Percentiles rank a stretch among this genome's conserved stretches.
phyloP scores from a whole-genome alignment of 2,329 filamentous ascomycete species.

The Cladophialophora chaetospira region DNA sequence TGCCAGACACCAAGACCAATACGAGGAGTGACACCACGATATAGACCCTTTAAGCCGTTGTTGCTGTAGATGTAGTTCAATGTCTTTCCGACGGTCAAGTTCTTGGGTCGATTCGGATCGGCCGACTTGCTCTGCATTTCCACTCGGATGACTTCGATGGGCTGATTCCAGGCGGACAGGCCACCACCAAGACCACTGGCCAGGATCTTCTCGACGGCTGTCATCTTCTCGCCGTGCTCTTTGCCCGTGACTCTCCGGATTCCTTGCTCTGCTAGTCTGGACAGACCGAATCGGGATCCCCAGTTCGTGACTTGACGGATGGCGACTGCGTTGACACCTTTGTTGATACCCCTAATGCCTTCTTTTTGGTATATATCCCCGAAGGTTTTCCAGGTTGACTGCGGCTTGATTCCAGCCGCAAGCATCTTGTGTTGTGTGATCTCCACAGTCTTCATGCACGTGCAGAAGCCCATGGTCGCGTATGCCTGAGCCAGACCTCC shows the following conservation, averaged over 20 bases:
- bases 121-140: conserved; percentile 99
- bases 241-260: conserved; percentile 81
- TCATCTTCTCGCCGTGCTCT: conserved; percentile 75
- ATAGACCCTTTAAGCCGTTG: conserved; percentile 89
- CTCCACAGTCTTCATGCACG: conserved; percentile 99
- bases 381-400: conserved; percentile 91
- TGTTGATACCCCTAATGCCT: conserved; percentile 95
- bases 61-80: conserved; percentile 82
- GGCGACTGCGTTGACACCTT: conserved; percentile 96
- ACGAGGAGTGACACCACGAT: conserved; percentile 91
- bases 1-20: conserved; percentile 98
- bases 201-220: conserved; percentile 80
- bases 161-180: conserved; percentile 97
- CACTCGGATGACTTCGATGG: conserved; percentile 98
- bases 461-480: conserved; percentile 99
- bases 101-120: conserved; percentile 97
- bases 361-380: conserved; percentile 95
- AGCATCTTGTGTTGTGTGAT: conserved; percentile 98
- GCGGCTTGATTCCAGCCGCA: conserved; percentile 76
- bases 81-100: conserved; percentile 90
- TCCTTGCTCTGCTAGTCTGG: conserved; percentile 83
- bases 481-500: conserved; percentile 98
- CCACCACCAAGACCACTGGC: conserved; percentile 88
- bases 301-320: conserved; percentile 99
- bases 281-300: conserved; percentile 94